phyloP scores from a whole-genome alignment of 1,284 basidiomycete species.

The Phenoliferia sp. region DNA sequence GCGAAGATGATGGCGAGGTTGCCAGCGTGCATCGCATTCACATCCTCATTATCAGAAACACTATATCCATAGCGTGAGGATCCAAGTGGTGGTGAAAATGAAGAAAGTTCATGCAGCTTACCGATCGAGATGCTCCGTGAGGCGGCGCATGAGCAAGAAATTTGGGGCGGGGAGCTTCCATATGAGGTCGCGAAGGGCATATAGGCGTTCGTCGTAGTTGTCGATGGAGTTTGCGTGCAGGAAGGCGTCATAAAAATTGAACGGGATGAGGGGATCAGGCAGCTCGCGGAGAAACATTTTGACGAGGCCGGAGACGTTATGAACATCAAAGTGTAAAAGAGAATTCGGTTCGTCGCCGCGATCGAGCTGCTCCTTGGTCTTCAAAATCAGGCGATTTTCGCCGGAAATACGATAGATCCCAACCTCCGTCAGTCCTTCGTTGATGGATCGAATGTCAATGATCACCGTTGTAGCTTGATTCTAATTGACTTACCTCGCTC shows the following conservation, averaged over 20 bases:
- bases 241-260: conserved; percentile 60
- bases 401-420: conserved; percentile 80
- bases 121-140: conserved; percentile 76
- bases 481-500: too few relatives aligned
- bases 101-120: conserved; percentile 47
- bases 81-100: too few relatives aligned
- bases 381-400: conserved; percentile 61
- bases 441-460: too few relatives aligned
- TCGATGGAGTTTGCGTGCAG: conserved; percentile 64
- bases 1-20: conserved; percentile 76
- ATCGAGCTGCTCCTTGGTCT: conserved; percentile 66
- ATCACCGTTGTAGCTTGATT: too few relatives aligned
- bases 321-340: conserved; percentile 53
- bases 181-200: conserved; percentile 59
- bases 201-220: conserved; percentile 61
- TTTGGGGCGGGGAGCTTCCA: conserved; percentile 62
- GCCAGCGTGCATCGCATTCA: conserved; percentile 79
- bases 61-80: too few relatives aligned
- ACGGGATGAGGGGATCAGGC: conserved; percentile 69
- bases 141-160: conserved; percentile 66
- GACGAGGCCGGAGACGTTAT: conserved; percentile 71
- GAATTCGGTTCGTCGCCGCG: conserved; percentile 54
- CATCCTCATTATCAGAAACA: conserved; percentile 74
- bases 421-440: conserved; percentile 48
- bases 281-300: conserved; percentile 75